Conservation (phyloP, 108 stramenopile species). For the Cylindrotheca closterium region DNA sequence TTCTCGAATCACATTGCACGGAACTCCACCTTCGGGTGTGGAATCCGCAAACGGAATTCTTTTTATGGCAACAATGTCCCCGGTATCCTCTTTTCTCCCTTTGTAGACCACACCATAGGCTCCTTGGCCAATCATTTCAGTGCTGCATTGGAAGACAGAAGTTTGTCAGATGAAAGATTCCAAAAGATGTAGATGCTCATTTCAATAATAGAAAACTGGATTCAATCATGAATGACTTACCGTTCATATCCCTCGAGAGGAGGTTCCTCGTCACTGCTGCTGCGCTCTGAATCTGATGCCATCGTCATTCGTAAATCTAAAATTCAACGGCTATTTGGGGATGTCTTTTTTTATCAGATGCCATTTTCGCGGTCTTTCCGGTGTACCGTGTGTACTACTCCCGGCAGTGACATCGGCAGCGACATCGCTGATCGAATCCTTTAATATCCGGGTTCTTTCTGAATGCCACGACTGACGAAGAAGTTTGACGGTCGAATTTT, state of each 20-base stretch:
- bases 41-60: constrained; percentile 84
- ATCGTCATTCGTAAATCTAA: too few relatives aligned
- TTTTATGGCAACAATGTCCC: constrained; percentile 87
- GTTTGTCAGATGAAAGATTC: not conserved
- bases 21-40: constrained; percentile 87
- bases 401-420: too few relatives aligned
- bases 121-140: constrained; percentile 98
- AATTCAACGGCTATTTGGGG: too few relatives aligned
- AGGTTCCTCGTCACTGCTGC: constrained; percentile 40
- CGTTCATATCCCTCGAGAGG: constrained; percentile 80
- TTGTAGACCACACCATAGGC: constrained; percentile 99
- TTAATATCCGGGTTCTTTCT: too few relatives aligned
- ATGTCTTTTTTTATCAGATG: too few relatives aligned
- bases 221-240: constrained; percentile 35
- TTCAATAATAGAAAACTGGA: not conserved
- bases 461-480: too few relatives aligned
- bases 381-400: too few relatives aligned
- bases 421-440: too few relatives aligned
- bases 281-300: not conserved
- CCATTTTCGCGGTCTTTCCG: too few relatives aligned
- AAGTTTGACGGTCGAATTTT: too few relatives aligned
- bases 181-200: not conserved
- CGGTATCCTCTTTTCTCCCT: constrained; percentile 81
- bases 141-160: constrained; percentile 47
- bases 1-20: constrained; percentile 91